Evolutionary conservation across 1,139 yeast genomes (phyloP), one percentile per base, ranked within the genome.

Genomic region (Debaryomyces fabryi): DNA sequence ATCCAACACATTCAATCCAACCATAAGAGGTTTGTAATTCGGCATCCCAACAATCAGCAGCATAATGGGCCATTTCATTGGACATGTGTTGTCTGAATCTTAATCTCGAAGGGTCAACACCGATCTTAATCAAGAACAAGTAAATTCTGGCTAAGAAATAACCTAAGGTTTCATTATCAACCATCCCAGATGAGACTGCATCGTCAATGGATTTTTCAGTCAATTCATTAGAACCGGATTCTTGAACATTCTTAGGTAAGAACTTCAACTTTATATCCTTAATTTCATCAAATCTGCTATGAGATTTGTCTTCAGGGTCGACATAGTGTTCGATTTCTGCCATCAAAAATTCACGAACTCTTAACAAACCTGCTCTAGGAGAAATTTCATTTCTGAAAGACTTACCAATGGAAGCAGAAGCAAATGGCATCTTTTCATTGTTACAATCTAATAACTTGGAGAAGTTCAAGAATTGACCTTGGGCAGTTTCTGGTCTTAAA

Each of bases 11-110:
- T 76, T 95, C 99, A 62, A 95, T 88, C 99, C 99, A 95, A 59
- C 99, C 98, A 65, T 89, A 95, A 34, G 97, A 88, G 38, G 97
- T 87, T 62, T 88, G 86, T 62, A 95, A 80, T 78, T 95, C 99
- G 56, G 97, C 97, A 76, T 95, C 99, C 99, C 99, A 95, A 79
- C 99, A 95, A 74, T 95, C 99, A 58, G 96, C 86, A 51, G 99
- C 99, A 69, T 95, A 95, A 71, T 95, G 99, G 23, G 99, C 99
- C 99, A 95, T 95, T 77, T 95, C 99, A 68, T 93, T 95, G 59
- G 85, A 79, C 96, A 95, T 86, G 74, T 95, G 99, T 77, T 95
- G 99, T 79, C 99, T 88, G 82, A 95, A 95, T 72, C 99, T 85
- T 70, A 93, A 74, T 66, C 91, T 85, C 48, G 74, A 68, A 52